These are phyloP conservation scores for Pythium volutum DNA, from an alignment of 352 stramenopile species.

Conservation along the genomic window DNA sequence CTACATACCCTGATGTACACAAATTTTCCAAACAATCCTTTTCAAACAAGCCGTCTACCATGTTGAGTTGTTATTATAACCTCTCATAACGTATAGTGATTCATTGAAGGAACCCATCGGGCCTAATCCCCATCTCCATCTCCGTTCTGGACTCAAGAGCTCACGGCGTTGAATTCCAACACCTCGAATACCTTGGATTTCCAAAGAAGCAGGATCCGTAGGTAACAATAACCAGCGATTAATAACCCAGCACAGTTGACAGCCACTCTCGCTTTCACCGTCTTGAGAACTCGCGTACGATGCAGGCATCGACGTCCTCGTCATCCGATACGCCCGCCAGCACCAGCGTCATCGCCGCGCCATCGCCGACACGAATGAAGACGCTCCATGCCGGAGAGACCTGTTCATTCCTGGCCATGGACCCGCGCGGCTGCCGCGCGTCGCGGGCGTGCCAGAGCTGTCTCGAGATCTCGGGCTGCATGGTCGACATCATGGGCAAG, in stretches of 20 bases:
- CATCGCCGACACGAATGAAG: not conserved
- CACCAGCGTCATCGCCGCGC: not conserved
- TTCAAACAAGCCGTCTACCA: no score
- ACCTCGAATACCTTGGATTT: no score
- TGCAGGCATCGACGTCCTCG: not conserved
- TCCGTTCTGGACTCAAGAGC: not conserved
- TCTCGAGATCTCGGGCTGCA: slow-evolving; percentile 11
- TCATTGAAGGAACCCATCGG: not conserved
- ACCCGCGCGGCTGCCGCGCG: slow-evolving; percentile 2
- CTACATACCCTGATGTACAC: not conserved
- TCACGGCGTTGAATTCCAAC: no score
- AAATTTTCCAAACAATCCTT: no score
- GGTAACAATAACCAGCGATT: no score
- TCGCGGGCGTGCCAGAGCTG: slow-evolving; percentile 14
- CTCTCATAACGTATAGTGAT: not conserved
- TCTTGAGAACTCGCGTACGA: not conserved
- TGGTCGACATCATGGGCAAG: slow-evolving; percentile 15
- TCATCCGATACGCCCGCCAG: not conserved
- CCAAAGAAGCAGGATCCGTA: no score
- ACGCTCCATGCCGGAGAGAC: not conserved
- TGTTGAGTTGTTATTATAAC: not conserved
- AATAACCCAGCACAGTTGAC: not conserved
- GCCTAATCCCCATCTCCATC: not conserved
- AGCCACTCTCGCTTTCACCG: not conserved
- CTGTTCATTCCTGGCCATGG: not conserved